Percentiles rank a stretch among this genome's conserved stretches.
These are phyloP conservation scores for Lactarius deliciosus DNA, from an alignment of 768 basidiomycete species.

Conservation along the genomic window DNA sequence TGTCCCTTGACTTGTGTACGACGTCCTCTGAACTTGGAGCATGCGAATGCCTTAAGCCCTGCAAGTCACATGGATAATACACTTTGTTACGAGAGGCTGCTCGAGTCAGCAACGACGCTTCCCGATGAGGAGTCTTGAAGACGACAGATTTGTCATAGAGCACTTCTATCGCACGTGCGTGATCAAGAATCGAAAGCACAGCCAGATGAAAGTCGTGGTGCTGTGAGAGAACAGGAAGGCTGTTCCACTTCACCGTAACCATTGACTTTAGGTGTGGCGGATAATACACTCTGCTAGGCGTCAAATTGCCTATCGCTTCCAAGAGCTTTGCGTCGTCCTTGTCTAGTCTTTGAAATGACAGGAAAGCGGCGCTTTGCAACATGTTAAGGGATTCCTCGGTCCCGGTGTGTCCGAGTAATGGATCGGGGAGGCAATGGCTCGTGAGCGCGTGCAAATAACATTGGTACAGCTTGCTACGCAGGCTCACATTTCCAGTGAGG, in stretches of 20 bases:
- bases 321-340: constrained; percentile 1
- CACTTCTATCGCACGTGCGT: constrained; percentile 7
- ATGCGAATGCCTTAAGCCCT: background rate
- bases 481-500: constrained; percentile 33
- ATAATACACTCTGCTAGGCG: constrained; percentile 6
- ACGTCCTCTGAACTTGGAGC: constrained; percentile 1
- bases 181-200: constrained; percentile 1
- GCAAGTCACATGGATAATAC: constrained; percentile 5
- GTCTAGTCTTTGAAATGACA: constrained; percentile 42
- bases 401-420: constrained; percentile 45
- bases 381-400: constrained; percentile 44
- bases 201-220: constrained; percentile 4
- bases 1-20: constrained; percentile 6
- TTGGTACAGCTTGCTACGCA: constrained; percentile 38
- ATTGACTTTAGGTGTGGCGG: background rate
- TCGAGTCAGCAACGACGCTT: background rate
- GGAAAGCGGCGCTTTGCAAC: constrained; percentile 40
- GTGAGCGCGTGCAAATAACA: constrained; percentile 49
- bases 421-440: constrained; percentile 44
- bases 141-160: background rate
- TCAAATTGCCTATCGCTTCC: background rate
- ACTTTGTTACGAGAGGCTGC: constrained; percentile 9
- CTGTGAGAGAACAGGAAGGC: constrained; percentile 15
- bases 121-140: background rate
- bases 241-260: constrained; percentile 4